phyloP scores from a whole-genome alignment of 345 rosid genomes.

The Trapa bicornis region DNA sequence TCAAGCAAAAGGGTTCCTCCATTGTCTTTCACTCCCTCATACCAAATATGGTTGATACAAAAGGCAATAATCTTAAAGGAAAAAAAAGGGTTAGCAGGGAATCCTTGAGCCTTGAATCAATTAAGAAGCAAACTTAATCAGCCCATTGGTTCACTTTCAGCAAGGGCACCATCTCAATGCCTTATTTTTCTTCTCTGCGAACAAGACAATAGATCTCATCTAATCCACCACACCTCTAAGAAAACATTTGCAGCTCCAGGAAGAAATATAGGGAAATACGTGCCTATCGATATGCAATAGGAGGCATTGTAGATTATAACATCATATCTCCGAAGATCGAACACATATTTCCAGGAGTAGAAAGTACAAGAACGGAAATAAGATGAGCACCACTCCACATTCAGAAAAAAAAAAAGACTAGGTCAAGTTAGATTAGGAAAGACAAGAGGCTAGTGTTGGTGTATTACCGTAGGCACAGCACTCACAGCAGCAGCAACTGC shows the following conservation, averaged over 20 bases:
- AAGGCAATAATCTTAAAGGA: not conserved
- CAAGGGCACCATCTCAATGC: too few relatives aligned
- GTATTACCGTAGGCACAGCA: slow-evolving; percentile 49
- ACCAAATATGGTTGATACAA: not conserved
- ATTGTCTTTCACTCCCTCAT: not conserved
- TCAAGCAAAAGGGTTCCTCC: too few relatives aligned
- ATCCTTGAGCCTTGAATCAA: too few relatives aligned
- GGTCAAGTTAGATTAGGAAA: not conserved
- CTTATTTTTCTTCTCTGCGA: too few relatives aligned
- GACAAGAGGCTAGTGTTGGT: not conserved
- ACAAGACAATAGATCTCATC: not conserved
- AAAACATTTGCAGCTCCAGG: too few relatives aligned
- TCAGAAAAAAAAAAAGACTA: not conserved
- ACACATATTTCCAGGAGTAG: not conserved
- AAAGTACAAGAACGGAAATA: not conserved
- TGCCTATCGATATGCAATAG: not conserved
- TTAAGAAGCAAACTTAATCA: too few relatives aligned
- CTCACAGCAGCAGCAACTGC: slow-evolving; percentile 24
- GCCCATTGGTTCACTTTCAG: too few relatives aligned
- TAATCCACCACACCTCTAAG: not conserved
- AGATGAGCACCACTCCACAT: not conserved
- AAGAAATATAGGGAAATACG: not conserved
- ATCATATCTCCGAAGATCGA: not conserved
- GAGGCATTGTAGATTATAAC: too few relatives aligned
- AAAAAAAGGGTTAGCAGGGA: not conserved